Evolutionary conservation across 176 grass and related monocot species (phyloP), one percentile per base, ranked within the genome.

Genomic region (Musa itinerans): DNA sequence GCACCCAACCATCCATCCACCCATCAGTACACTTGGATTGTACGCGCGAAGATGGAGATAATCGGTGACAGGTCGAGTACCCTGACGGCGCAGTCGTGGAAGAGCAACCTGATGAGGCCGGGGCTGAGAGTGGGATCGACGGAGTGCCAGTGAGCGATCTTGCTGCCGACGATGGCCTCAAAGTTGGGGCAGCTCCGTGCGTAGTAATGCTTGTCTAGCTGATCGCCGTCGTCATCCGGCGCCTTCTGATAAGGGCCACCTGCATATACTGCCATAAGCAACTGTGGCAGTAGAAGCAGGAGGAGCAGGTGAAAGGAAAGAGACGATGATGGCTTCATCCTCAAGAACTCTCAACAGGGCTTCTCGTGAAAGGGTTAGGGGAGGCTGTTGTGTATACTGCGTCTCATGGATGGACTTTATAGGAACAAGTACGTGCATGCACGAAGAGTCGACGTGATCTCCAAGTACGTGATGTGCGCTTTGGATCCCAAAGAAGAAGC

Each of bases 51-150:
- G 63, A 58, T 57, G 20, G 53, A 34, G 48, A 8, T 29, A 27
- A 43, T 0, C 34, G 34, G 34, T 43, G 11, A 10, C 0, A 7
- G 25, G 23, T 13, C 1, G 8, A 34, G 17, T 80, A 92, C 90
- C 58, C 78, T 51, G 79, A 89, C 77, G 70, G 87, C 84, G 66
- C 86, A 92, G 74, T 89, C 90, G 65, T 87, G 84, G 74, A 85
- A 92, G 77, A 78, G 88, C 52, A 92, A 80, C 48, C 84, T 77
- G 57, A 89, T 76, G 76, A 92, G 74, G 77, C 84, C 74, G 65
- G 87, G 68, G n/a, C 82, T 84, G 49, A 87, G 57, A 53, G 82
- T 85, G 74, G 62, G 50, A 70, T 89, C 87, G 9, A 52, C 68
- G 52, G 21, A n/a, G 65, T 87, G 21, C 66, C 87, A 85, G 26